A percentile compares a stretch with the other conserved stretches of the same genome.
Evolutionary conservation across 352 stramenopile species (phyloP).

Genomic region (Lagenidium giganteum): DNA sequence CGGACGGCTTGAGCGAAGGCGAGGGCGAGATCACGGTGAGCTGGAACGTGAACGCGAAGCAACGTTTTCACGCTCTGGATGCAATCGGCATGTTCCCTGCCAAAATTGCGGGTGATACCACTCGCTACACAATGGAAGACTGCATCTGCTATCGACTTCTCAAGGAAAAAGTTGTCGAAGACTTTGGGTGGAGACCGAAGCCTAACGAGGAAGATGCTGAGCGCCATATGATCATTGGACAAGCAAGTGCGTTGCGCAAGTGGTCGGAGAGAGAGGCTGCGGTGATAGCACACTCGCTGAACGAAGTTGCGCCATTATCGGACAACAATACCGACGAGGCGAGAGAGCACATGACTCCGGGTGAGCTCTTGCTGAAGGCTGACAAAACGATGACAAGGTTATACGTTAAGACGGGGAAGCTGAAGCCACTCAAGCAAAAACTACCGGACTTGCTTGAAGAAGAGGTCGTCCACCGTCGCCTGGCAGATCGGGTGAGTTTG

Average conservation of each 20-base stretch:
- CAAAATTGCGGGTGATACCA: conserved; percentile 21
- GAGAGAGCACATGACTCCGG: too few relatives aligned
- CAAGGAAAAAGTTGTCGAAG: conserved; percentile 24
- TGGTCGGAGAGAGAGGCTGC: conserved; percentile 16
- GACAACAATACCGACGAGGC: too few relatives aligned
- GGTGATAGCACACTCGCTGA: conserved; percentile 15
- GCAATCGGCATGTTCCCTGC: conserved; percentile 57
- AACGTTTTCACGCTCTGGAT: conserved; percentile 50
- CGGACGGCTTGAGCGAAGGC: conserved; percentile 32
- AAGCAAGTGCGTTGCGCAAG: conserved; percentile 29
- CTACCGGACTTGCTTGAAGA: conserved; percentile 43
- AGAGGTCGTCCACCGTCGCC: conserved; percentile 29
- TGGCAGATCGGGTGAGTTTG: too few relatives aligned
- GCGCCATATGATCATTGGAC: conserved; percentile 29
- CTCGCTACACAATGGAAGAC: conserved; percentile 35
- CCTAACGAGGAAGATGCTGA: conserved; percentile 28
- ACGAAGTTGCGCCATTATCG: too few relatives aligned
- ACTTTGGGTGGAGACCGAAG: conserved; percentile 42
- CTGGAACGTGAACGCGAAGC: conserved; percentile 45
- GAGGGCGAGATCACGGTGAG: conserved; percentile 54
- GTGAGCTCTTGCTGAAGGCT: too few relatives aligned
- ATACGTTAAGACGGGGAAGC: too few relatives aligned
- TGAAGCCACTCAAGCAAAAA: conserved; percentile 50
- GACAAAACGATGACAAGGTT: conserved; percentile 18
- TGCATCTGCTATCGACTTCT: conserved; percentile 56